Base-by-base conservation (phyloP, 2,329 filamentous ascomycete genomes). In the Fusarium sp. region DNA sequence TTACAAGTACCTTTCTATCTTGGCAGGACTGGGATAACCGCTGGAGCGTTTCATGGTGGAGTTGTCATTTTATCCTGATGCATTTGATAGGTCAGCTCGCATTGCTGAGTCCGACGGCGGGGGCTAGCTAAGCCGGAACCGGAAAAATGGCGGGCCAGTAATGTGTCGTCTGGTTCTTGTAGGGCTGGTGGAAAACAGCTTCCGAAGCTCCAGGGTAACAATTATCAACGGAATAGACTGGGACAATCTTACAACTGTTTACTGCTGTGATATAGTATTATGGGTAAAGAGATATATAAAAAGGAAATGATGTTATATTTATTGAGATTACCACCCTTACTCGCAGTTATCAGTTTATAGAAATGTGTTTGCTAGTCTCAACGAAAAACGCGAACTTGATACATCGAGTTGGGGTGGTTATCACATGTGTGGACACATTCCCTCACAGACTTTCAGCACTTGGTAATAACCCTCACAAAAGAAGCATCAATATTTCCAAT, bases 291-390 rank as follows among this genome's bases (percentile, higher is more conserved):
- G 2, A 18, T 34, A 5, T 18, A 34, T 18, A 10, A 2, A 18
- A 6, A 5, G 14, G 2, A 16, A 1, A 16, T 5, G 30, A 16
- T 13, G 12, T 1, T 1, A 16, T 4, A 8, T 3, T 5, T 1
- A 3, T 34, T 9, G 14, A 9, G 26, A 28, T 25, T 10, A 25
- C 8, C 25, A 25, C 25, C 25, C 25, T 25, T 25, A 25, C 25
- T 9, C 8, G 25, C 25, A 25, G 7, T 25, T 9, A 25, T 10
- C 25, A 25, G 3, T 9, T 25, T 8, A 25, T 9, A 9, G 5
- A 23, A 6, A 4, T 23, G 5, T 23, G 5, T 23, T 5, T 23
- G 21, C 21, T 23, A 21, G 21, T 21, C 3, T 21, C 21, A 21
- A 21, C 3, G 21, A 21, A 21, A 3, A 25, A 25, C 25, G 7